These are phyloP conservation scores for Medicago ruthenica DNA, from an alignment of 306 rosid species.

Conservation along the genomic window DNA sequence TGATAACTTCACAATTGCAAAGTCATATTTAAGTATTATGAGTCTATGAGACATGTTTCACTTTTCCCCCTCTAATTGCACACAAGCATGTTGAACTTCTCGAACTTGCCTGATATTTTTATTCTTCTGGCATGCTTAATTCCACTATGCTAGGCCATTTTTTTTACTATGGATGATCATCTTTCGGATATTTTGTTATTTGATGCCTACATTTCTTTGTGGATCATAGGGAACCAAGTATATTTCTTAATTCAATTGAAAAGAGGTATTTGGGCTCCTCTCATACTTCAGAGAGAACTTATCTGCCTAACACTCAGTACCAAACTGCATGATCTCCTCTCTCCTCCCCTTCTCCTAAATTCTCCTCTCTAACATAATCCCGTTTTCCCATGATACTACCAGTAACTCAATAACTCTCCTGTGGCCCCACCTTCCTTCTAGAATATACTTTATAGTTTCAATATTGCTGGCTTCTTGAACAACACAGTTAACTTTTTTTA, in stretches of 20 bases:
- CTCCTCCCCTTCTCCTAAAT: slow-evolving; percentile 22
- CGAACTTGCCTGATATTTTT: slow-evolving; percentile 15
- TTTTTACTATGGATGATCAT: slow-evolving; percentile 14
- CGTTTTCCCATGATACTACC: neutral
- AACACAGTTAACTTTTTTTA: slow-evolving; percentile 11
- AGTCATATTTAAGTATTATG: slow-evolving; percentile 1
- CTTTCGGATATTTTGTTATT: slow-evolving; percentile 15
- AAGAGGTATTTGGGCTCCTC: neutral
- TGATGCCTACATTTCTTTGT: slow-evolving; percentile 28
- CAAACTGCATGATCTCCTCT: slow-evolving; percentile 12
- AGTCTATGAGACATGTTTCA: neutral
- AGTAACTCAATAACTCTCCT: neutral
- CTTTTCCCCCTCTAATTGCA: neutral
- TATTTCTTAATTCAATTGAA: slow-evolving; percentile 1
- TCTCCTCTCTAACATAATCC: neutral
- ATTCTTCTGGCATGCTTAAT: slow-evolving; percentile 5
- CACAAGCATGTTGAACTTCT: slow-evolving; percentile 2
- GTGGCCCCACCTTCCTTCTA: neutral
- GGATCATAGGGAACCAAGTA: slow-evolving; percentile 14
- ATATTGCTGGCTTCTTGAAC: slow-evolving; percentile 8
- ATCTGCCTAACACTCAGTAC: neutral
- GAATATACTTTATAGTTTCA: slow-evolving; percentile 15
- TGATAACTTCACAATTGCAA: slow-evolving; percentile 22
- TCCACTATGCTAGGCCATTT: slow-evolving; percentile 13
- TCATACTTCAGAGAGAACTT: neutral